A percentile compares a stretch with the other conserved stretches of the same genome.
phyloP scores from a whole-genome alignment of 2,329 filamentous ascomycete genomes.

The Monosporascus sp. region DNA sequence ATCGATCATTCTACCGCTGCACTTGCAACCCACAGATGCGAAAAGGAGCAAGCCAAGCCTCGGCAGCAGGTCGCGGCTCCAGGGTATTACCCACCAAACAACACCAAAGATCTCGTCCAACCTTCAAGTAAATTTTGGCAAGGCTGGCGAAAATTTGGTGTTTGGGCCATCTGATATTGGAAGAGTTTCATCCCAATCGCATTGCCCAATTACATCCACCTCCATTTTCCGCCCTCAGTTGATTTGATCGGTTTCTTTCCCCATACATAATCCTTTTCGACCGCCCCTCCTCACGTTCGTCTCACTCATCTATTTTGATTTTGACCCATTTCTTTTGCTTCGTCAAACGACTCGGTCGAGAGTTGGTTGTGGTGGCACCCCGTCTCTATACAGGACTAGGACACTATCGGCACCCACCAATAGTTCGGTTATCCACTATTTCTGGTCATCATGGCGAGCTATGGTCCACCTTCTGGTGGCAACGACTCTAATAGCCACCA shows the following conservation, averaged over 20 bases:
- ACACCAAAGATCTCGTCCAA: not conserved
- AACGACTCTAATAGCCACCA: slow-evolving; percentile 29
- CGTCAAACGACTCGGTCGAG: not conserved
- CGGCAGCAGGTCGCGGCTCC: not conserved
- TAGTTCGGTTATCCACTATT: slow-evolving; percentile 1
- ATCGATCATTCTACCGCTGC: not conserved
- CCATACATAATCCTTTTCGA: not conserved
- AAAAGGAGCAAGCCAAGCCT: not conserved
- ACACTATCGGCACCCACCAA: not conserved
- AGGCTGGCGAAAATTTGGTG: not conserved
- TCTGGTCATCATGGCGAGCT: slow-evolving; percentile 29
- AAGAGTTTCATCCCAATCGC: not conserved
- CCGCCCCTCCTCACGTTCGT: not conserved
- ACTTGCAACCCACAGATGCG: not conserved
- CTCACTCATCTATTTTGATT: not conserved
- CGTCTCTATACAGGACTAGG: not conserved
- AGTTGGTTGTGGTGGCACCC: not conserved
- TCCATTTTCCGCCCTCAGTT: not conserved
- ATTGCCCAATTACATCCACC: not conserved
- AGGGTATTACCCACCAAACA: not conserved
- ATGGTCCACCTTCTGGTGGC: slow-evolving; percentile 24
- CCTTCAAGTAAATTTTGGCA: not conserved
- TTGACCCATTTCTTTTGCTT: not conserved
- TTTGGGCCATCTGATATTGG: not conserved
- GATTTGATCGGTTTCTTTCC: not conserved